Evolutionary conservation across 345 rosid species (phyloP).

Genomic region (Anastatica hierochuntica): DNA sequence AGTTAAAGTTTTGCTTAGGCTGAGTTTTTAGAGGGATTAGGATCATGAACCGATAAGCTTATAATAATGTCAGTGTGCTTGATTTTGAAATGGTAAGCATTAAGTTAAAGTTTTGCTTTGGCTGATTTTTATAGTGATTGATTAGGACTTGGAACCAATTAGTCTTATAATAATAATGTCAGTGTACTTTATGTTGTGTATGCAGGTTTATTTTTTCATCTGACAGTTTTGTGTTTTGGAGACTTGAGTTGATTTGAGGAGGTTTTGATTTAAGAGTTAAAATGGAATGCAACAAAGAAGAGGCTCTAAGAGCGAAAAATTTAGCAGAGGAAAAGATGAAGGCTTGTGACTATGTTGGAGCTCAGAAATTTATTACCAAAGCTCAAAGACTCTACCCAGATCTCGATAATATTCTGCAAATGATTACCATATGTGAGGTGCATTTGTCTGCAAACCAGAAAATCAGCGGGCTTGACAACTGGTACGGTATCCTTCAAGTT

Average conservation of each 20-base stretch:
- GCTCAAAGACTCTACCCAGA: conserved; percentile 60
- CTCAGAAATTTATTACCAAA: conserved; percentile 37
- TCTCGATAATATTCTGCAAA: conserved; percentile 45
- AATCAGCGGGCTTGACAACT: conserved; percentile 49
- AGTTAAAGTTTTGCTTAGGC: too few relatives aligned
- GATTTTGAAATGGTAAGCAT: conserved; percentile 11
- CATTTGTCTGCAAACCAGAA: conserved; percentile 52
- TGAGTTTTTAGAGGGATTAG: too few relatives aligned
- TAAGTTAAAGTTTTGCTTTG: too few relatives aligned
- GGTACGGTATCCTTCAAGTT: conserved; percentile 80
- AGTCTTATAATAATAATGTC: background rate
- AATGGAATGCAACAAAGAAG: conserved; percentile 94
- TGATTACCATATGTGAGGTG: conserved; percentile 67
- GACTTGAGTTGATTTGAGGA: background rate
- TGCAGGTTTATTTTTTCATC: conserved; percentile 6
- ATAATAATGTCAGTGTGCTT: too few relatives aligned
- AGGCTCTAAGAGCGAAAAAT: conserved; percentile 56
- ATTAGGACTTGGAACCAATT: background rate
- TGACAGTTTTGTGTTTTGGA: background rate
- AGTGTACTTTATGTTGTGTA: background rate
- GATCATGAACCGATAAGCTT: too few relatives aligned
- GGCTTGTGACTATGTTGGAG: conserved; percentile 49
- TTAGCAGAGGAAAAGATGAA: conserved; percentile 59
- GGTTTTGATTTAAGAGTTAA: conserved; percentile 1
- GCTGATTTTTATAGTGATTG: background rate